Percentiles rank a stretch among this genome's conserved stretches.
phyloP scores from a whole-genome alignment of 768 basidiomycete genomes.

The Amanita thiersii region DNA sequence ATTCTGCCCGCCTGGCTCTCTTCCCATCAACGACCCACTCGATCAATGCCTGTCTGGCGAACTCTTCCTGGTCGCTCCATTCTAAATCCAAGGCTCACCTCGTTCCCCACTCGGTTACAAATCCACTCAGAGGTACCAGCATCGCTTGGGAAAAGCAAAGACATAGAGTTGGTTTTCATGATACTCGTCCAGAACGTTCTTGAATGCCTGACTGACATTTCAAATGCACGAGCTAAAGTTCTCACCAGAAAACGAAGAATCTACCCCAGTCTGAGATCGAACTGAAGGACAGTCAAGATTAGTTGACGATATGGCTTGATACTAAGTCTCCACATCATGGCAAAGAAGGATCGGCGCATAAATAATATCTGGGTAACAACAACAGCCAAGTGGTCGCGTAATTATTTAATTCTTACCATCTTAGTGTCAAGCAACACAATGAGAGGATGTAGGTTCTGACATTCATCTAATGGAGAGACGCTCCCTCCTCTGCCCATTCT shows the following conservation, averaged over 20 bases:
- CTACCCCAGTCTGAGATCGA: slow-evolving; percentile 55
- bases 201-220: slow-evolving; percentile 43
- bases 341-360: slow-evolving; percentile 8
- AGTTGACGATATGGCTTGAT: slow-evolving; percentile 45
- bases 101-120: slow-evolving; percentile 60
- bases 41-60: slow-evolving; percentile 30
- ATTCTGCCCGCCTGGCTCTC: slow-evolving; percentile 41
- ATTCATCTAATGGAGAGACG: no score
- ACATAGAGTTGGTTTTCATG: slow-evolving; percentile 29
- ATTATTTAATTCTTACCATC: no score
- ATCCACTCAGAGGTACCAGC: slow-evolving; percentile 49
- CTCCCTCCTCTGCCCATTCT: no score
- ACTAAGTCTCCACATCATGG: neutral
- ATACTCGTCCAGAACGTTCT: slow-evolving; percentile 28
- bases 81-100: slow-evolving; percentile 52
- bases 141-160: slow-evolving; percentile 35
- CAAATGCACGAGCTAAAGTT: slow-evolving; percentile 26
- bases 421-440: no score
- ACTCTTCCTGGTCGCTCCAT: slow-evolving; percentile 50
- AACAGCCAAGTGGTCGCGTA: no score
- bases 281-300: slow-evolving; percentile 53
- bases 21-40: slow-evolving; percentile 51
- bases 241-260: slow-evolving; percentile 25
- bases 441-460: no score
- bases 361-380: slow-evolving; percentile 53